phyloP scores from a whole-genome alignment of 1,284 basidiomycete species.

The Ganoderma lingzhi region DNA sequence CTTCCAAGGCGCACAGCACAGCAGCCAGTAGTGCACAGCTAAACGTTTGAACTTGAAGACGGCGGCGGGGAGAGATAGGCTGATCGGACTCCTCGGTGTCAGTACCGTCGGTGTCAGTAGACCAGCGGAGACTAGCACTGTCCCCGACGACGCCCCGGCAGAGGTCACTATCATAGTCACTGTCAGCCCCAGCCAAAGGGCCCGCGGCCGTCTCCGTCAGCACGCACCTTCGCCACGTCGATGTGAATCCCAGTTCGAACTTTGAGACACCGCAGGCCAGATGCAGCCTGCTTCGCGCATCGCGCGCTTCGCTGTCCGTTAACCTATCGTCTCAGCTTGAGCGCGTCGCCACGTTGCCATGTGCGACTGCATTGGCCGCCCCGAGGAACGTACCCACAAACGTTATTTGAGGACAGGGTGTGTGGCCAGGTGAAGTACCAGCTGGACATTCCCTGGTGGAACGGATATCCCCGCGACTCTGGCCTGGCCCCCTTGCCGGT shows the following conservation, averaged over 20 bases:
- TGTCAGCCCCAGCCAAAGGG: not conserved
- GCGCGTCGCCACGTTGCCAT: not conserved
- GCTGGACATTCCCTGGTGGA: not conserved
- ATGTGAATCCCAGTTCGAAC: not conserved
- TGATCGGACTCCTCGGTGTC: conserved; percentile 1
- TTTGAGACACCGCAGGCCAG: not conserved
- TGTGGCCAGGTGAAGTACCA: not conserved
- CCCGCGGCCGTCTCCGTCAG: conserved; percentile 1
- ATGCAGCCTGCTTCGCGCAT: conserved; percentile 5
- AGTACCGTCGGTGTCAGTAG: conserved; percentile 4
- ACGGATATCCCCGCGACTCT: not conserved
- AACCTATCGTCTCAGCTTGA: not conserved
- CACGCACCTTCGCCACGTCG: not conserved
- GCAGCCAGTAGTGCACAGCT: not conserved
- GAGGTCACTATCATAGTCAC: not conserved
- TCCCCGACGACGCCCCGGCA: not conserved
- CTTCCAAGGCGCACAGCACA: not conserved
- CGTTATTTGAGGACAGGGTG: not conserved
- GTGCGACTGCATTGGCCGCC: not conserved
- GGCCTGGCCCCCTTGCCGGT: not conserved
- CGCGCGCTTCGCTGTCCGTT: conserved; percentile 5
- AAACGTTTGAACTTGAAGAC: conserved; percentile 1
- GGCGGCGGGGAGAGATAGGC: not conserved
- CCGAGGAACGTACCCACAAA: not conserved
- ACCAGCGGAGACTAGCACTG: not conserved